Evolutionary conservation across 2,329 filamentous ascomycete species (phyloP).

Genomic region (Trichoderma oligosporum): DNA sequence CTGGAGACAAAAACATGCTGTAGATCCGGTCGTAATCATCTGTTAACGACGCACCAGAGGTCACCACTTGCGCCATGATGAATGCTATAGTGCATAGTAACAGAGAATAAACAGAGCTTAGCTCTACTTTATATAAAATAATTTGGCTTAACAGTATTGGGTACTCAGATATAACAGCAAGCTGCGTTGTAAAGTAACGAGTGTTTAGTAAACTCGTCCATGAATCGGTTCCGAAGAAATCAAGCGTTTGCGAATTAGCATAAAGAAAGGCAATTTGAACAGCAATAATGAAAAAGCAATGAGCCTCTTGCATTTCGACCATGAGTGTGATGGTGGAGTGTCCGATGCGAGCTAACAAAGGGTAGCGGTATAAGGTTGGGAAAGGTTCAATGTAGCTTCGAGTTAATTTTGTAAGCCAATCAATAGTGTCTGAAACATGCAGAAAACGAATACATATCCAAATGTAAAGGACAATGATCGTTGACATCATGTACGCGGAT

Average conservation of each 20-base stretch:
- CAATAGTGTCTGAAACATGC: background rate
- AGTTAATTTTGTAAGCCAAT: background rate
- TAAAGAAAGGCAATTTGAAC: constrained; percentile 3
- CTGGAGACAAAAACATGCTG: background rate
- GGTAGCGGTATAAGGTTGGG: background rate
- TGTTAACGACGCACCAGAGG: background rate
- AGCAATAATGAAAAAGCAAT: constrained; percentile 15
- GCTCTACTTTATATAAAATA: background rate
- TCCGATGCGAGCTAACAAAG: background rate
- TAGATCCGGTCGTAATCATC: background rate
- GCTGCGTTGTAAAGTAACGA: background rate
- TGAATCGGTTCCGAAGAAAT: background rate
- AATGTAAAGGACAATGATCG: background rate
- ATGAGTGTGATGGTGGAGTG: background rate
- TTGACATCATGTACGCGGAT: constrained; percentile 3
- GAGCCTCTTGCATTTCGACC: constrained; percentile 15
- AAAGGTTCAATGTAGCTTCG: background rate
- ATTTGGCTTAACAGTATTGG: background rate
- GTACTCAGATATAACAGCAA: background rate
- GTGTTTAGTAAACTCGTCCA: background rate
- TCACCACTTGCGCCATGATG: background rate
- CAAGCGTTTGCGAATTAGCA: background rate
- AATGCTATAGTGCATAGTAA: background rate
- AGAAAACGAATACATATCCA: constrained; percentile 2
- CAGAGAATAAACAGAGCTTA: background rate